phyloP scores from a whole-genome alignment of 2,329 filamentous ascomycete genomes.

The Clarireedia monteithiana region DNA sequence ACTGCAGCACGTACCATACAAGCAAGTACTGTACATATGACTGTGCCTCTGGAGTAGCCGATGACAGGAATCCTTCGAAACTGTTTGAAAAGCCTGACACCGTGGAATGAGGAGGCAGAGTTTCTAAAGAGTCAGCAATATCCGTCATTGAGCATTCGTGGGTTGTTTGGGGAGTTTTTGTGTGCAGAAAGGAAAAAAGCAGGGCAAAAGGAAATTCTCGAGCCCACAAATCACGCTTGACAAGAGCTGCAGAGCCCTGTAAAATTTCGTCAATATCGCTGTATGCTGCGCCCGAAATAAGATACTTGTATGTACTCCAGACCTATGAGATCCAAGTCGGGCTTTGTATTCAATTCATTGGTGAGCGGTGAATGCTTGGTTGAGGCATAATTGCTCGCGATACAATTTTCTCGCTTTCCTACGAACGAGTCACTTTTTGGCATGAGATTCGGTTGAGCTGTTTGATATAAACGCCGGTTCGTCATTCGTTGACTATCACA shows the following conservation, averaged over 20 bases:
- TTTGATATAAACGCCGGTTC: conserved; percentile 19
- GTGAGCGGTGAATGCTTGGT: conserved; percentile 16
- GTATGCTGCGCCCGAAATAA: conserved; percentile 11
- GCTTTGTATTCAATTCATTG: conserved; percentile 16
- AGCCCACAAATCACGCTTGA: conserved; percentile 6
- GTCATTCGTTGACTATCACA: conserved; percentile 24
- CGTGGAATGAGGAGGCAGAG: neutral
- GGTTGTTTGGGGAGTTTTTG: neutral
- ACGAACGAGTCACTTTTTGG: conserved; percentile 2
- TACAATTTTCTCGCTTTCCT: neutral
- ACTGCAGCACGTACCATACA: too few relatives aligned
- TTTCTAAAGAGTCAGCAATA: neutral
- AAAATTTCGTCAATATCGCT: conserved; percentile 6
- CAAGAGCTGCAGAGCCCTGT: conserved; percentile 1
- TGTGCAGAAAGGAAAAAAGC: neutral
- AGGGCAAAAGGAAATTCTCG: neutral
- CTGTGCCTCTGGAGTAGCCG: conserved; percentile 22
- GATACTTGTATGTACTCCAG: conserved; percentile 6
- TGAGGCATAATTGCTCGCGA: conserved; percentile 16
- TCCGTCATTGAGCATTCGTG: neutral
- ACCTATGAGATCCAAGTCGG: conserved; percentile 20
- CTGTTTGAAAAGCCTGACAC: conserved; percentile 2
- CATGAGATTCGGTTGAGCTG: conserved; percentile 3
- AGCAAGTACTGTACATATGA: neutral
- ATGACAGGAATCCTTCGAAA: conserved; percentile 12